These are phyloP conservation scores for Sporothrix pseudoabietina DNA, from an alignment of 2,329 filamentous ascomycete species.

Conservation along the genomic window DNA sequence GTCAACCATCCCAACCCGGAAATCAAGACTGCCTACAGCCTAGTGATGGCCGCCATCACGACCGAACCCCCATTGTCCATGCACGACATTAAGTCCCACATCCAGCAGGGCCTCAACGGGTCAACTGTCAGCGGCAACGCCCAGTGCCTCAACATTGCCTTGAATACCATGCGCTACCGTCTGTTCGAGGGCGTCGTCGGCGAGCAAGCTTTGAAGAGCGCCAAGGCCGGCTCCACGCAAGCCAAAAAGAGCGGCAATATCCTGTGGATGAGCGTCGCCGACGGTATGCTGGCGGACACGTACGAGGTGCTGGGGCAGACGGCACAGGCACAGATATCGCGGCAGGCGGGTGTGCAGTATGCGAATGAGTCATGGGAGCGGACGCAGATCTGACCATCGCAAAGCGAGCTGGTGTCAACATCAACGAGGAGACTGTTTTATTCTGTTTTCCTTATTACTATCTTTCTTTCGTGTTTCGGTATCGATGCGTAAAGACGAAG, in stretches of 20 bases:
- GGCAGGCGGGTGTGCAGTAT: conserved; percentile 48
- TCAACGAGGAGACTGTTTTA: not conserved
- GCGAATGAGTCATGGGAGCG: conserved; percentile 48
- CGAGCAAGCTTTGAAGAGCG: conserved; percentile 76
- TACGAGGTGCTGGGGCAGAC: conserved; percentile 67
- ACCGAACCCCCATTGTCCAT: conserved; percentile 66
- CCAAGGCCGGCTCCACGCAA: conserved; percentile 67
- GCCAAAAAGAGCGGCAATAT: conserved; percentile 70
- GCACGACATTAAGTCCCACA: conserved; percentile 75
- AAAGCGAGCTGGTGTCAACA: too few relatives aligned
- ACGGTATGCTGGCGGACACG: conserved; percentile 75
- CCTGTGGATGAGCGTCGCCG: conserved; percentile 78
- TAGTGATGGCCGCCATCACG: conserved; percentile 69
- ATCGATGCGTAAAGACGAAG: not conserved
- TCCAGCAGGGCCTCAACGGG: conserved; percentile 70
- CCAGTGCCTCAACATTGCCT: conserved; percentile 77
- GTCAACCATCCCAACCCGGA: conserved; percentile 70
- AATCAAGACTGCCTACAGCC: conserved; percentile 74
- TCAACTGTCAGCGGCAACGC: conserved; percentile 72
- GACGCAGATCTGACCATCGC: conserved; percentile 32
- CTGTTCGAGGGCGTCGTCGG: conserved; percentile 84
- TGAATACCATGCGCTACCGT: conserved; percentile 80
- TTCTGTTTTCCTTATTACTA: not conserved
- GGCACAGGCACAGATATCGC: conserved; percentile 47
- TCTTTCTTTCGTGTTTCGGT: not conserved